Conservation (phyloP, 805 yeast species). For the Candida michaelii region DNA sequence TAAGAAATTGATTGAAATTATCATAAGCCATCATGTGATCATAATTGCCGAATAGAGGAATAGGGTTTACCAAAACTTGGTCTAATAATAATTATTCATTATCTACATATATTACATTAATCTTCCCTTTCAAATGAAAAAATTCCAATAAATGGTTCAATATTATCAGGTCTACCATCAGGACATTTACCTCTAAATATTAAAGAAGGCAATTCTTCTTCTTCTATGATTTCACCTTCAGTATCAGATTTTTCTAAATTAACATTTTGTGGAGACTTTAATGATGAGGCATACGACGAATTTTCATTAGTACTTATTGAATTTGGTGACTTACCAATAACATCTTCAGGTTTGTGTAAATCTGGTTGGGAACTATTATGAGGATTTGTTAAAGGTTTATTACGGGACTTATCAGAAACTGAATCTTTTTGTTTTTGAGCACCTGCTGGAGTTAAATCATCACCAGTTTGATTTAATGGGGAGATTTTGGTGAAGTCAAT, state of each 20-base stretch:
- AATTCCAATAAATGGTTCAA: slow-evolving; percentile 56
- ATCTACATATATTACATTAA: slow-evolving; percentile 10
- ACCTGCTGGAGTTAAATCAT: slow-evolving; percentile 9
- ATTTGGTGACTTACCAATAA: slow-evolving; percentile 12
- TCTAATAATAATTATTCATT: not conserved
- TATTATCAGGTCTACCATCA: slow-evolving; percentile 50
- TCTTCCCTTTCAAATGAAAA: slow-evolving; percentile 50
- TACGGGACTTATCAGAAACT: not conserved
- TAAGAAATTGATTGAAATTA: no score
- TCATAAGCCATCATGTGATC: not conserved
- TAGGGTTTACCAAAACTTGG: not conserved
- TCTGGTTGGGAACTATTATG: not conserved
- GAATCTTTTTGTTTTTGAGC: slow-evolving; percentile 5
- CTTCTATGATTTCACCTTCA: slow-evolving; percentile 30
- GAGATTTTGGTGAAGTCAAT: slow-evolving; percentile 53
- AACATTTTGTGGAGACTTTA: slow-evolving; percentile 11
- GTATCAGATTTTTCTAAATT: slow-evolving; percentile 9
- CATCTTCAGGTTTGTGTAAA: slow-evolving; percentile 3
- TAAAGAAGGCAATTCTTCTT: slow-evolving; percentile 45
- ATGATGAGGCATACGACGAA: slow-evolving; percentile 15
- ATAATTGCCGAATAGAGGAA: no score
- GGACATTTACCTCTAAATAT: slow-evolving; percentile 54
- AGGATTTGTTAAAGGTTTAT: not conserved
- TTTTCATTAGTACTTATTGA: slow-evolving; percentile 15
- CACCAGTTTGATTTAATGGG: slow-evolving; percentile 17